Evolutionary conservation across 2,329 filamentous ascomycete genomes (phyloP).

Genomic region (Mycosphaerella sp.): DNA sequence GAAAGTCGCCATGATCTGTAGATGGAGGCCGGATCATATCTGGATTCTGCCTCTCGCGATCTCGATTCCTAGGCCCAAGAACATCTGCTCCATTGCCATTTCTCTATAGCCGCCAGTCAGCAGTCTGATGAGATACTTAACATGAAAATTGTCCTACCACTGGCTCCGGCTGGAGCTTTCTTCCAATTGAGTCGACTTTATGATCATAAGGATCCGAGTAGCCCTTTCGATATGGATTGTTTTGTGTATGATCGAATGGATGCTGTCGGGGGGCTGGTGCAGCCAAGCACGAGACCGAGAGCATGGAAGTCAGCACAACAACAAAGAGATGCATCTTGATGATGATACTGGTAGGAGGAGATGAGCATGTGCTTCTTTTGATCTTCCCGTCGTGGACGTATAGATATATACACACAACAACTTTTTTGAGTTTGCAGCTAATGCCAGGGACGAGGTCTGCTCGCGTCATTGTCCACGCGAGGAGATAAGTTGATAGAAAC

Average conservation of each 20-base stretch:
- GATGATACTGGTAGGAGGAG: not conserved
- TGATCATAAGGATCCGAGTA: conserved; percentile 57
- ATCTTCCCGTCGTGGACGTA: not conserved
- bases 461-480: not conserved
- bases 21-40: conserved; percentile 66
- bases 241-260: conserved; percentile 29
- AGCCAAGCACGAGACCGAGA: conserved; percentile 19
- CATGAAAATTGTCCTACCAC: conserved; percentile 11
- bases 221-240: conserved; percentile 54
- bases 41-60: conserved; percentile 62
- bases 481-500: not conserved
- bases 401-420: not conserved
- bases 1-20: conserved; percentile 64
- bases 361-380: not conserved
- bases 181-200: conserved; percentile 55
- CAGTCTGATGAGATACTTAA: too few species aligned
- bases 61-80: conserved; percentile 63
- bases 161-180: conserved; percentile 59
- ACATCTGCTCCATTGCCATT: conserved; percentile 54
- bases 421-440: conserved; percentile 1
- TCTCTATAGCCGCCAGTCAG: conserved; percentile 7
- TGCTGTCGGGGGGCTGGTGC: conserved; percentile 36
- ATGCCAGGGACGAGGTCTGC: not conserved
- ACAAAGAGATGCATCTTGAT: conserved; percentile 1
- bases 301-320: conserved; percentile 5